A percentile compares a stretch with the other conserved stretches of the same genome.
Evolutionary conservation across 805 yeast genomes (phyloP).

Genomic region (Candida succiphila): DNA sequence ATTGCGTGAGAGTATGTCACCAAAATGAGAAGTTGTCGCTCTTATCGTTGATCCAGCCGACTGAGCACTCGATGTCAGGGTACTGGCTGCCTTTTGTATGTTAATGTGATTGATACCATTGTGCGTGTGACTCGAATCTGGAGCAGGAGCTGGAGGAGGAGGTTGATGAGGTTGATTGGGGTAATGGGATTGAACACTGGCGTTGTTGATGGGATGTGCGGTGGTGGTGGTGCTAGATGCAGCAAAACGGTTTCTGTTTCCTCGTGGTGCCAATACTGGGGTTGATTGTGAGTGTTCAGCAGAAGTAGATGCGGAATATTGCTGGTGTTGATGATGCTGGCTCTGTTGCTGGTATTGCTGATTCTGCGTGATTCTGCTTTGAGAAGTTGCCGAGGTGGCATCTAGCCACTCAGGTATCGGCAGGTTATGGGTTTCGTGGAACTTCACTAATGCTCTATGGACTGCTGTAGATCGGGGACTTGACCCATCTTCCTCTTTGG

Average conservation of each 20-base stretch:
- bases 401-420: constrained; percentile 22
- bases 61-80: too few species aligned
- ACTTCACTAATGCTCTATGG: constrained; percentile 19
- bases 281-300: not conserved
- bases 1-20: too few species aligned
- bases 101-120: too few species aligned
- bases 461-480: constrained; percentile 23
- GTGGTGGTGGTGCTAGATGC: not conserved
- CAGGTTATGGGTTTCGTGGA: constrained; percentile 12
- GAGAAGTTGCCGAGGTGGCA: too few species aligned
- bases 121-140: not conserved
- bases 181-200: too few species aligned
- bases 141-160: too few species aligned
- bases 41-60: too few species aligned
- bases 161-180: too few species aligned
- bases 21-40: too few species aligned
- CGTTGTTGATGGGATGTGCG: not conserved
- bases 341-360: not conserved
- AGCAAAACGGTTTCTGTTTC: not conserved
- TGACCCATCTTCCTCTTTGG: constrained; percentile 24
- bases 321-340: not conserved
- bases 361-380: too few species aligned
- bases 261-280: not conserved
- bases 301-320: not conserved
- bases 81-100: too few species aligned